These are phyloP conservation scores for Jatropha curcas DNA, from an alignment of 345 rosid species.

Conservation along the genomic window DNA sequence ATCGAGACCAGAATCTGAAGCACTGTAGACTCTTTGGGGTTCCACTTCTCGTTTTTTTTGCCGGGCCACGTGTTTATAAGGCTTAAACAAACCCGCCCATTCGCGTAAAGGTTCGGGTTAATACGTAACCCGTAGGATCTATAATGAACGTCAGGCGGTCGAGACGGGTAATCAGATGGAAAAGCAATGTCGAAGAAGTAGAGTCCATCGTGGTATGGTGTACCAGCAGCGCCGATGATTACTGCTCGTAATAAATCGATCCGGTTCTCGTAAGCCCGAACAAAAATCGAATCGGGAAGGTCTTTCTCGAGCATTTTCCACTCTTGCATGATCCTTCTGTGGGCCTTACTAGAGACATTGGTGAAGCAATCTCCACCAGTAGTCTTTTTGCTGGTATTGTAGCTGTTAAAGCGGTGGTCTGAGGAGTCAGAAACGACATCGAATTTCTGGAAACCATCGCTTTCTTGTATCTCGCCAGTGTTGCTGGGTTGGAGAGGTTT, in stretches of 20 bases:
- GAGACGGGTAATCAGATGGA: constrained; percentile 49
- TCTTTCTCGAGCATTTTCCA: constrained; percentile 49
- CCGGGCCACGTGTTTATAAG: constrained; percentile 58
- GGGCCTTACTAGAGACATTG: constrained; percentile 20
- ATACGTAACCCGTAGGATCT: constrained; percentile 47
- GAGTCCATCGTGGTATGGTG: constrained; percentile 68
- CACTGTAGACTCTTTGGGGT: constrained; percentile 45
- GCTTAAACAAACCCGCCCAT: constrained; percentile 55
- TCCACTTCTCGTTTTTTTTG: constrained; percentile 48
- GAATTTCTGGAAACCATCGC: constrained; percentile 31
- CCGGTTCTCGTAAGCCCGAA: constrained; percentile 54
- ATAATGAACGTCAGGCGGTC: constrained; percentile 50
- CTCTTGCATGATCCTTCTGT: constrained; percentile 52
- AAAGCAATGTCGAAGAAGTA: constrained; percentile 63
- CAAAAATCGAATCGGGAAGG: constrained; percentile 55
- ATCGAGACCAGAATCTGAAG: constrained; percentile 58
- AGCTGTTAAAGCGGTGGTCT: constrained; percentile 34
- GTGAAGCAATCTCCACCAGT: constrained; percentile 12
- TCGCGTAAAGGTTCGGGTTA: constrained; percentile 57
- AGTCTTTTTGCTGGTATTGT: background rate
- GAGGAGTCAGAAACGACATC: constrained; percentile 43
- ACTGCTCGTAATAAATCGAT: constrained; percentile 52
- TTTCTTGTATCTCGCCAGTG: constrained; percentile 23
- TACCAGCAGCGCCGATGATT: constrained; percentile 52
- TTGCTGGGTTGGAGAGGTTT: background rate